Percentiles rank a stretch among this genome's conserved stretches.
phyloP scores from a whole-genome alignment of 108 stramenopile species.

The Epithemia pelagica region DNA sequence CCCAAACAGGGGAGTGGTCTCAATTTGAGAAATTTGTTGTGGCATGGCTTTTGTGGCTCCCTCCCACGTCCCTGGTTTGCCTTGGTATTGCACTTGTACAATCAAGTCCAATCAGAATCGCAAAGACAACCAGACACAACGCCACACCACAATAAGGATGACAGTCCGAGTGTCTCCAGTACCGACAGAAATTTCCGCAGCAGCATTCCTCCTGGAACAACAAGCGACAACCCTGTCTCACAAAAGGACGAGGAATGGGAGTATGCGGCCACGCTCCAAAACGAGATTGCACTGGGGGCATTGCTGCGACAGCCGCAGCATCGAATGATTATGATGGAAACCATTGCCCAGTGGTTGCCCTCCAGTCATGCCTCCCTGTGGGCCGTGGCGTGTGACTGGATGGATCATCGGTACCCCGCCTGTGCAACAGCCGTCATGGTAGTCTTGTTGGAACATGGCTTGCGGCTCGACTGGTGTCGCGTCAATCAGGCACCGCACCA shows the following conservation, averaged over 20 bases:
- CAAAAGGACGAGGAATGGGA: conserved; percentile 1
- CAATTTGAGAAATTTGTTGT: conserved; percentile 64
- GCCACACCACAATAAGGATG: neutral
- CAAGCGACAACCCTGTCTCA: neutral
- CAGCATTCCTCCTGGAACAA: neutral
- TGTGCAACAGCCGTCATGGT: conserved; percentile 24
- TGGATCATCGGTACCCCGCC: conserved; percentile 1
- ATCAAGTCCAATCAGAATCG: neutral
- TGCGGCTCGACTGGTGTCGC: conserved; percentile 50
- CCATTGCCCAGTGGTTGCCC: neutral
- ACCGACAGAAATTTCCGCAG: neutral
- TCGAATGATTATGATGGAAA: neutral
- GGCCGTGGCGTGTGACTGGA: neutral
- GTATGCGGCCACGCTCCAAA: neutral
- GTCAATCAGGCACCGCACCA: conserved; percentile 39
- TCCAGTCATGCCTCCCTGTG: neutral
- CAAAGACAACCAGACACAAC: neutral
- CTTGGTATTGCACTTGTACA: conserved; percentile 26
- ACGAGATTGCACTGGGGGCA: conserved; percentile 1
- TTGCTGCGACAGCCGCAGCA: neutral
- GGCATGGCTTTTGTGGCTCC: conserved; percentile 58
- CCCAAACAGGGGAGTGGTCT: conserved; percentile 31
- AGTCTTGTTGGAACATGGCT: conserved; percentile 44
- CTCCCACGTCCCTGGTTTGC: conserved; percentile 52
- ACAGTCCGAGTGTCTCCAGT: neutral